These are phyloP conservation scores for Pseudocercospora fuligena DNA, from an alignment of 2,329 filamentous ascomycete species.

Conservation along the genomic window DNA sequence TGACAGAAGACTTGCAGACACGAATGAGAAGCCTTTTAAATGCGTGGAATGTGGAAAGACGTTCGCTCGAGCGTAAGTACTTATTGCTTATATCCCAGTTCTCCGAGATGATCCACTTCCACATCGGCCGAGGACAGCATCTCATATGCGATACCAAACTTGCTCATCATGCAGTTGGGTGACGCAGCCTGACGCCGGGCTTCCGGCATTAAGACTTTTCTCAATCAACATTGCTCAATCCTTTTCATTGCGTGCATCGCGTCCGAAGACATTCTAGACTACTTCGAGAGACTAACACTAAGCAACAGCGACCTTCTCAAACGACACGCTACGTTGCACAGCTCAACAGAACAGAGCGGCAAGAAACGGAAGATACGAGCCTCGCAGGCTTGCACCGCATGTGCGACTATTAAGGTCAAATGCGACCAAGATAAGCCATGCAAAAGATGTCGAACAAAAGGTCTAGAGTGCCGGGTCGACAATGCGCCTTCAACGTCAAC, in stretches of 20 bases:
- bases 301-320: slow-evolving; percentile 26
- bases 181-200: background rate
- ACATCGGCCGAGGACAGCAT: slow-evolving; percentile 15
- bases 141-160: background rate
- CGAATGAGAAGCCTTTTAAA: slow-evolving; percentile 30
- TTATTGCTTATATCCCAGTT: background rate
- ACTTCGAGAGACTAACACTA: background rate
- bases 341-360: slow-evolving; percentile 25
- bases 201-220: background rate
- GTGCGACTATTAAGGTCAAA: slow-evolving; percentile 31
- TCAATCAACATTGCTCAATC: background rate
- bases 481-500: slow-evolving; percentile 11
- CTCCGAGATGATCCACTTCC: slow-evolving; percentile 1
- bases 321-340: slow-evolving; percentile 29
- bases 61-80: slow-evolving; percentile 30
- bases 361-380: slow-evolving; percentile 32
- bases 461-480: slow-evolving; percentile 28
- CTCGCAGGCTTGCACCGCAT: slow-evolving; percentile 29
- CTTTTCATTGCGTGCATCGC: background rate
- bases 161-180: background rate
- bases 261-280: background rate
- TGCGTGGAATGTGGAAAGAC: slow-evolving; percentile 29
- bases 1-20: slow-evolving; percentile 22
- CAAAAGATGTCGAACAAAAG: slow-evolving; percentile 28
- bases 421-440: slow-evolving; percentile 32